Evolutionary conservation across 2,329 filamentous ascomycete species (phyloP).

Genomic region (Colletotrichum godetiae): DNA sequence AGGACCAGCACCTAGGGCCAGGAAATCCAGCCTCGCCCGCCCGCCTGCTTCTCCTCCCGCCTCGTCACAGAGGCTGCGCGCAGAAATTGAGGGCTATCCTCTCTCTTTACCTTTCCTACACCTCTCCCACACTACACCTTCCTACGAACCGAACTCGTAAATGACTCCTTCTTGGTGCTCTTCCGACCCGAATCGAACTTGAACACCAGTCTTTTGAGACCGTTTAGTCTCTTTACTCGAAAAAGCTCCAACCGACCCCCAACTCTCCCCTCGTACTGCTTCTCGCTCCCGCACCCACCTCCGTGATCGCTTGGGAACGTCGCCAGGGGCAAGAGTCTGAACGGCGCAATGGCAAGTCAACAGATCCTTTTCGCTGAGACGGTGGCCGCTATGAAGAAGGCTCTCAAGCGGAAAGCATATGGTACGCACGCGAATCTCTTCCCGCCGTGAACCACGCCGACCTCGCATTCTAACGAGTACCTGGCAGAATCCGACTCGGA

Average conservation of each 20-base stretch:
- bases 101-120: conserved; percentile 21
- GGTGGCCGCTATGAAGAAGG: conserved; percentile 75
- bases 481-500: conserved; percentile 81
- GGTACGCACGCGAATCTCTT: conserved; percentile 52
- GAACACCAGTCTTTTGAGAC: not conserved
- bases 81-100: conserved; percentile 36
- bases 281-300: conserved; percentile 11
- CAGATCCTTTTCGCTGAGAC: conserved; percentile 74
- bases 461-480: conserved; percentile 18
- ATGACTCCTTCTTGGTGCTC: conserved; percentile 17
- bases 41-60: conserved; percentile 35
- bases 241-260: not conserved
- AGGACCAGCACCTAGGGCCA: not conserved
- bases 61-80: conserved; percentile 35
- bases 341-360: conserved; percentile 57
- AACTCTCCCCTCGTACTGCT: not conserved
- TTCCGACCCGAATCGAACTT: not conserved
- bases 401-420: conserved; percentile 72
- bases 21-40: conserved; percentile 34
- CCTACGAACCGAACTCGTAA: conserved; percentile 2
- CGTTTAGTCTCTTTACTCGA: not conserved
- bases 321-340: conserved; percentile 10
- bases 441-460: not conserved
- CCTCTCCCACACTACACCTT: conserved; percentile 27
- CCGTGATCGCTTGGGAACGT: conserved; percentile 26